These are phyloP conservation scores for Arthrobotrys megalospora DNA, from an alignment of 2,329 filamentous ascomycete genomes.

Conservation along the genomic window DNA sequence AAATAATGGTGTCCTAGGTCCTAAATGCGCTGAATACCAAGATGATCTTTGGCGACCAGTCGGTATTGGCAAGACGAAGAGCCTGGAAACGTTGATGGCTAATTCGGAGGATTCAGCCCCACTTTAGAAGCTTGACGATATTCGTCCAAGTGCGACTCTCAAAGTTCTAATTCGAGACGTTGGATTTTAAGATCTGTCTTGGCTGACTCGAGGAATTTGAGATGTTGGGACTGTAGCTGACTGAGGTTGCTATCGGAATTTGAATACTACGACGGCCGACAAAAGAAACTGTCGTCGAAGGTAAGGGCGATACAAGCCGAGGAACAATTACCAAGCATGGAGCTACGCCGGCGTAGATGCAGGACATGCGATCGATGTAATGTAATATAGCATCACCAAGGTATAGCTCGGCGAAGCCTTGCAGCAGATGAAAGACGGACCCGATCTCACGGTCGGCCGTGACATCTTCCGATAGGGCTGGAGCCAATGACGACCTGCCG, in stretches of 20 bases:
- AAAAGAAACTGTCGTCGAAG: no score
- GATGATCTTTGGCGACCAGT: not conserved
- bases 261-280: no score
- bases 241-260: not conserved
- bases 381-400: not conserved
- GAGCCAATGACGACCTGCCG: constrained; percentile 17
- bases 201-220: not conserved
- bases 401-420: not conserved
- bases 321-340: not conserved
- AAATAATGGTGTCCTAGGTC: not conserved
- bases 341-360: not conserved
- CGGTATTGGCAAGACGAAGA: constrained; percentile 25
- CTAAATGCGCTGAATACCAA: constrained; percentile 24
- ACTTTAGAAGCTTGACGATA: constrained; percentile 7
- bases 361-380: not conserved
- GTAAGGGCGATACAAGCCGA: not conserved
- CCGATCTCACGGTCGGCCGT: constrained; percentile 11
- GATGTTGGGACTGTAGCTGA: not conserved
- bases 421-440: not conserved
- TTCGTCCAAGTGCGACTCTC: constrained; percentile 12
- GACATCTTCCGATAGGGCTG: constrained; percentile 5
- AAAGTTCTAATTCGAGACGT: not conserved
- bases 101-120: constrained; percentile 5
- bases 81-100: not conserved
- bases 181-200: constrained; percentile 20